These are phyloP conservation scores for Sordariomycetes sp. DNA, from an alignment of 2,329 filamentous ascomycete genomes.

Conservation along the genomic window DNA sequence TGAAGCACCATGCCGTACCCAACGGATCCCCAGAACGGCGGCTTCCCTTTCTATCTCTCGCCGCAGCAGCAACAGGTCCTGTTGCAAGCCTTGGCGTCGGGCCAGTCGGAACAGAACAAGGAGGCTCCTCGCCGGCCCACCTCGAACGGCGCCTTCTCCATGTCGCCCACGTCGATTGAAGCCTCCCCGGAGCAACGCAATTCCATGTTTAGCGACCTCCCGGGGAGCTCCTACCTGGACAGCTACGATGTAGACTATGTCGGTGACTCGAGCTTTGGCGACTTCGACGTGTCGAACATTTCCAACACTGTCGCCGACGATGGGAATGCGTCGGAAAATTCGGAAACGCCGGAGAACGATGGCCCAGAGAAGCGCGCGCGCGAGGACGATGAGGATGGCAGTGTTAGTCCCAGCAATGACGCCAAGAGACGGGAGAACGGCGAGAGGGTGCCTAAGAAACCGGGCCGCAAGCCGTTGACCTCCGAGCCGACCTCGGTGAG, in stretches of 20 bases:
- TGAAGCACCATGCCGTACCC: constrained; percentile 34
- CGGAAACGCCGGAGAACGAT: constrained; percentile 45
- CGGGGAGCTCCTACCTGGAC: constrained; percentile 76
- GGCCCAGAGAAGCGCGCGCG: constrained; percentile 62
- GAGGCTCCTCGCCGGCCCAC: constrained; percentile 20
- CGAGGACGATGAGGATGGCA: constrained; percentile 59
- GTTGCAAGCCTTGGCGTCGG: constrained; percentile 66
- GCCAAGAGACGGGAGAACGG: constrained; percentile 71
- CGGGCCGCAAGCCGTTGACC: constrained; percentile 88
- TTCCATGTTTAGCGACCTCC: constrained; percentile 28
- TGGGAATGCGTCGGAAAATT: constrained; percentile 48
- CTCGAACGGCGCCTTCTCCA: constrained; percentile 25
- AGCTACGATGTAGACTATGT: constrained; percentile 67
- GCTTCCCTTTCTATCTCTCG: constrained; percentile 56
- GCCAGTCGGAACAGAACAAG: constrained; percentile 27
- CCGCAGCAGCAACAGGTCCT: constrained; percentile 68
- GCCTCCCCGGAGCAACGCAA: constrained; percentile 29
- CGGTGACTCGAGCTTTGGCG: constrained; percentile 55
- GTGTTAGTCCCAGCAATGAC: constrained; percentile 22
- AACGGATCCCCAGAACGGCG: constrained; percentile 21
- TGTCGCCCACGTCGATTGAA: constrained; percentile 38
- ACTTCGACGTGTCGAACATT: constrained; percentile 50
- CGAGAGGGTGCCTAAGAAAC: constrained; percentile 87
- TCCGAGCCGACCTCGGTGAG: constrained; percentile 84
- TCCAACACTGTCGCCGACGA: constrained; percentile 52